Evolutionary conservation across 139 green algal species (phyloP).

Genomic region (Chlorokybus atmophyticus): DNA sequence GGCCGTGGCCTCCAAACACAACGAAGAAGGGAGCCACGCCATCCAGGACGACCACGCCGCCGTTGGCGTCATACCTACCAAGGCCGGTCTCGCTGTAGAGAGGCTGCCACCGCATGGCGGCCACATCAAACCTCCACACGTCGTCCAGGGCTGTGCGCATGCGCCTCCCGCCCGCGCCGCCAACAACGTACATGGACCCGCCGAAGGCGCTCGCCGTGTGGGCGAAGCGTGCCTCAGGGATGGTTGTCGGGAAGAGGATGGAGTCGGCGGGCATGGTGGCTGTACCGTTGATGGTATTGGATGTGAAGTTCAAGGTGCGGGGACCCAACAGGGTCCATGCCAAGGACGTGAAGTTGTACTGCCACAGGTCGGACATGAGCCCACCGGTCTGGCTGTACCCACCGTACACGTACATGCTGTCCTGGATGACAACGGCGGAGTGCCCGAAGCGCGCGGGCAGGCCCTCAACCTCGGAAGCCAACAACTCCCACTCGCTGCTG

Average conservation of each 20-base stretch:
- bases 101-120: neutral
- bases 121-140: conserved; percentile 8
- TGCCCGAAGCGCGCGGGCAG: conserved; percentile 20
- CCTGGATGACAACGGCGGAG: conserved; percentile 4
- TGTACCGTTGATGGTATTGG: neutral
- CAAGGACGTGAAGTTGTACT: conserved; percentile 4
- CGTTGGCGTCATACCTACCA: conserved; percentile 6
- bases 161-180: conserved; percentile 7
- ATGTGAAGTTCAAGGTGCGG: too few species aligned
- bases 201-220: conserved; percentile 5
- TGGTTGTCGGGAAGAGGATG: conserved; percentile 10
- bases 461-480: neutral
- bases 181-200: conserved; percentile 10
- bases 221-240: conserved; percentile 12
- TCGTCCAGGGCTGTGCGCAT: conserved; percentile 10
- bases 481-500: neutral
- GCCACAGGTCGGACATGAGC: conserved; percentile 15
- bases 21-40: neutral
- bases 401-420: conserved; percentile 19
- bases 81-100: neutral
- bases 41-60: neutral
- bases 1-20: conserved; percentile 8
- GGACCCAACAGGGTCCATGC: conserved; percentile 16
- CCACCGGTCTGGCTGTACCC: conserved; percentile 2
- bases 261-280: conserved; percentile 6